Evolutionary conservation across 2,329 filamentous ascomycete species (phyloP), one percentile per base, ranked within the genome.

Genomic region (Colletotrichum tabaci): DNA sequence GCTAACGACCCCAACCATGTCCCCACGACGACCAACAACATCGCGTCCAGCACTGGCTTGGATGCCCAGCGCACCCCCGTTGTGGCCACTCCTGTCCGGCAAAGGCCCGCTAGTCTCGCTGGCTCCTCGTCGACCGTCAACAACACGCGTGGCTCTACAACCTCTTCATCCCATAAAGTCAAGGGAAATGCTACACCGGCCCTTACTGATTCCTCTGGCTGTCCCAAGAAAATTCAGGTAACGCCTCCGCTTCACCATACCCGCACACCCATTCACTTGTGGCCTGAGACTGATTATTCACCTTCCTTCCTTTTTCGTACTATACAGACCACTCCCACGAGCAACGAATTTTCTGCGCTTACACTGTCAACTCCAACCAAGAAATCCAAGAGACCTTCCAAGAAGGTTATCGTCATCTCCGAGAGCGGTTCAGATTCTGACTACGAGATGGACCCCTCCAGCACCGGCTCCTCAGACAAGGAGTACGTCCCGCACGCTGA

Each of bases 401-500:
- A 18, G n/a, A 50, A 15, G n/a, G 52, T 1, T 7, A 18, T 40
- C 4, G 21, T 35, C 38, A 30, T 40, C 38, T 56, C 30, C 18
- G 18, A 15, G 10, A 21, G 30, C 38, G 44, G 18, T 61, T 61
- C 58, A 16, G 66, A 58, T 26, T 2, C 35, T n/a, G 61, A 66
- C 35, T 58, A 53, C 56, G 57, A 47, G 0, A 53, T 49, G 47
- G 56, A 46, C 6, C 6, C 56, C 15, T 16, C 2, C 16, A 63
- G 46, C 4, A 61, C 12, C 16, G 7, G n/a, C n/a, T 18, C 16
- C 10, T 46, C 58, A 12, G 58, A 71, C 15, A 56, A 49, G 53
- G 67, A 67, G 21, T 71, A 71, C 16, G 26, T 49, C 21, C 67
- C 57, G 13, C 40, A 23, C 18, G 26, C 23, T 15, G 46, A 38